These are phyloP conservation scores for Penicillium brevicompactum DNA, from an alignment of 2,329 filamentous ascomycete genomes.

Conservation along the genomic window DNA sequence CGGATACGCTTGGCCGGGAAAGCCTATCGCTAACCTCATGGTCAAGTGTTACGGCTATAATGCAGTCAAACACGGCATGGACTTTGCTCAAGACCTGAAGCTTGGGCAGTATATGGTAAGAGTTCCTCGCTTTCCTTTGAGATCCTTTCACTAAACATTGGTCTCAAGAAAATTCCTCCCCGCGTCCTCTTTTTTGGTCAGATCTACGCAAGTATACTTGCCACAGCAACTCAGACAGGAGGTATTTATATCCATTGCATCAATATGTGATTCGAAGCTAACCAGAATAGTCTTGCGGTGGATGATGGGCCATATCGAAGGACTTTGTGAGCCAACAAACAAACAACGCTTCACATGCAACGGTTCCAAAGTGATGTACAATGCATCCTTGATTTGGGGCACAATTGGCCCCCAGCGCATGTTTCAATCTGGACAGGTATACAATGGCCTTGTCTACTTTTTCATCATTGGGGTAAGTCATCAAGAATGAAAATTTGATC, in stretches of 20 bases:
- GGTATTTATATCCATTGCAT: constrained; percentile 17
- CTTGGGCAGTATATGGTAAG: constrained; percentile 35
- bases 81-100: constrained; percentile 36
- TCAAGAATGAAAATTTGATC: not conserved
- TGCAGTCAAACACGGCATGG: constrained; percentile 36
- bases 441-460: constrained; percentile 35
- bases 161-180: constrained; percentile 30
- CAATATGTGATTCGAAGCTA: not conserved
- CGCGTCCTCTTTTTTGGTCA: constrained; percentile 38
- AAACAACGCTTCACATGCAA: constrained; percentile 36
- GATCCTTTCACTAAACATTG: not conserved
- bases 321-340: constrained; percentile 33
- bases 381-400: constrained; percentile 37
- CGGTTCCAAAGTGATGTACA: constrained; percentile 37
- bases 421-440: constrained; percentile 34
- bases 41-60: constrained; percentile 39
- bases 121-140: not conserved
- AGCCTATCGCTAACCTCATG: constrained; percentile 40
- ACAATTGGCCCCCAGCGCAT: constrained; percentile 37
- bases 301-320: constrained; percentile 32
- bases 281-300: constrained; percentile 30
- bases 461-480: constrained; percentile 33
- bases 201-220: constrained; percentile 36
- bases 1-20: constrained; percentile 36
- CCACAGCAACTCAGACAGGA: constrained; percentile 35